Conservation (phyloP, 2,329 filamentous ascomycete species). For the Colletotrichum phormii region DNA sequence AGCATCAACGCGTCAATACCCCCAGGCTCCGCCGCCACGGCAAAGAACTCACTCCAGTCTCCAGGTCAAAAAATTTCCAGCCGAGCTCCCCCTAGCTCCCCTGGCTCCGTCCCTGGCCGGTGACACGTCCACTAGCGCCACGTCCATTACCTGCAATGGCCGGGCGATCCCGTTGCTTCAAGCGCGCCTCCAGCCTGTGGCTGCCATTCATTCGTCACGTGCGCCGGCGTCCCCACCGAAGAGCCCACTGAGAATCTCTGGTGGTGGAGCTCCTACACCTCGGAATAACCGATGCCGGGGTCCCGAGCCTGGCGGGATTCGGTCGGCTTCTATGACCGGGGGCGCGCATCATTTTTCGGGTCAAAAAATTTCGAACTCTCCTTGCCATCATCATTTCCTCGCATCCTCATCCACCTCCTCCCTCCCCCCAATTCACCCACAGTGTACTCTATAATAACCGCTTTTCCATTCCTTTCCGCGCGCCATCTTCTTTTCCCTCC, state of each 20-base stretch:
- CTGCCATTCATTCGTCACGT: conserved; percentile 26
- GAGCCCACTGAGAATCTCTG: background rate
- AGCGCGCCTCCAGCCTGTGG: background rate
- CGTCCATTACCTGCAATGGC: conserved; percentile 11
- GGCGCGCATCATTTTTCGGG: conserved; percentile 47
- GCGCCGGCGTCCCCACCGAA: background rate
- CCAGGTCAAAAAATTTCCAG: conserved; percentile 1
- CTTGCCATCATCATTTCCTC: conserved; percentile 39
- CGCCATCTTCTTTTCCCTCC: conserved; percentile 38
- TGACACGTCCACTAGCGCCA: conserved; percentile 1
- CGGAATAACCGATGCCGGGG: conserved; percentile 32
- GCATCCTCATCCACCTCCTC: conserved; percentile 17
- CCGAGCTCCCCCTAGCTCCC: conserved; percentile 20
- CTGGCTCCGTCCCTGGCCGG: conserved; percentile 21
- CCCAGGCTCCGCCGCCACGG: background rate
- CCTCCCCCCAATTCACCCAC: conserved; percentile 29
- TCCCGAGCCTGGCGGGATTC: conserved; percentile 49
- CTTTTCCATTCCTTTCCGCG: conserved; percentile 35
- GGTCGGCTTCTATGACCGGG: conserved; percentile 55
- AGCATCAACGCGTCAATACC: conserved; percentile 2
- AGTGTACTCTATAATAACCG: conserved; percentile 37
- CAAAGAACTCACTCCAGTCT: background rate
- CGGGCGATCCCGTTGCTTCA: conserved; percentile 12
- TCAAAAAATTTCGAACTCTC: conserved; percentile 52
- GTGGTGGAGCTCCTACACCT: background rate